Percentiles rank a stretch among this genome's conserved stretches.
phyloP scores from a whole-genome alignment of 2,329 filamentous ascomycete genomes.

The Periconia sp. region DNA sequence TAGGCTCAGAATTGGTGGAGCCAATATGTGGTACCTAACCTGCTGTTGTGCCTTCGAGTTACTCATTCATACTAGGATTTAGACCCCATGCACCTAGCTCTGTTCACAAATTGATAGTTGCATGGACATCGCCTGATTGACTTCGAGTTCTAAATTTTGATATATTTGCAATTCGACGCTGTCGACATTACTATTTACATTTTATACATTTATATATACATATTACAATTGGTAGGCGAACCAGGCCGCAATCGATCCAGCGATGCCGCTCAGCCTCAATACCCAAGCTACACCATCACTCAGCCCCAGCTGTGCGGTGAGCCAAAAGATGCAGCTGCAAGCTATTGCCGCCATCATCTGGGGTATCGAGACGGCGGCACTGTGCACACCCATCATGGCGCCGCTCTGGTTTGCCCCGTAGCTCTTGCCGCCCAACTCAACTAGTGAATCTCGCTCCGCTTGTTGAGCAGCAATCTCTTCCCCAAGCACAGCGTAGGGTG shows the following conservation, averaged over 20 bases:
- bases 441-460: not conserved
- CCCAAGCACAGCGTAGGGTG: slow-evolving; percentile 36
- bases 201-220: no score
- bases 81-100: no score
- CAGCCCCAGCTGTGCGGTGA: not conserved
- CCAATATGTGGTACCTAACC: no score
- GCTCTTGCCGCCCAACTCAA: slow-evolving; percentile 2
- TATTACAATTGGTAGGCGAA: slow-evolving; percentile 3
- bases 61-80: no score
- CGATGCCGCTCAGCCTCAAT: slow-evolving; percentile 3
- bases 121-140: no score
- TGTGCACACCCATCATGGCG: slow-evolving; percentile 22
- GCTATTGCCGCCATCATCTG: slow-evolving; percentile 19
- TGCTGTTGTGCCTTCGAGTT: no score
- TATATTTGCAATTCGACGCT: no score
- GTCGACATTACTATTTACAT: no score
- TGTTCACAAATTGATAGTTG: no score
- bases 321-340: slow-evolving; percentile 9
- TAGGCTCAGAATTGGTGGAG: no score
- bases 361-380: slow-evolving; percentile 19
- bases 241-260: slow-evolving; percentile 6
- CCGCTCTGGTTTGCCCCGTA: slow-evolving; percentile 10
- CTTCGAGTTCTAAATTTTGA: no score
- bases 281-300: slow-evolving; percentile 5
- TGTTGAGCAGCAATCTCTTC: slow-evolving; percentile 22